Evolutionary conservation across 768 basidiomycete genomes (phyloP), one percentile per base, ranked within the genome.

Genomic region (Mycena polygramma): DNA sequence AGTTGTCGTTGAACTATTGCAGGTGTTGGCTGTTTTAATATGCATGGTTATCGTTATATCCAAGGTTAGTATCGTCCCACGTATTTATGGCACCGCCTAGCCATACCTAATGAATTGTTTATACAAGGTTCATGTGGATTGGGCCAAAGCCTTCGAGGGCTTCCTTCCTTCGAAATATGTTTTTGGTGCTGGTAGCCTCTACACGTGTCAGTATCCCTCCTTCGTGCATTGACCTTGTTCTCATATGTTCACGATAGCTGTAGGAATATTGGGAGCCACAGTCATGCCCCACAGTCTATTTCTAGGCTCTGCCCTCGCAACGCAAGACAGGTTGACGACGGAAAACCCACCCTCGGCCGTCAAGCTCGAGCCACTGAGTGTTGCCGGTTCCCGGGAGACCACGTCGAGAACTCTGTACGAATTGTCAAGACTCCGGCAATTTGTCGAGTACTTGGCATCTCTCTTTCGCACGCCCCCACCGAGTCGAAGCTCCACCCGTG

Each of bases 221-320:
- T n/a, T 24, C 51, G 54, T 61, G 49, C 30, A 10, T 74, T 54
- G 7, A 19, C 55, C 63, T 48, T 2, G 3, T 26, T 19, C 20
- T 43, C 19, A 70, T 51, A 5, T n/a, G 20, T 55, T 55, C 37
- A 51, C 19, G 20, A 14, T 43, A 73, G 72, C 72, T 37, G 88
- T 93, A 63, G 92, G 92, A 45, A 90, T 94, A 58, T 76, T 93
- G 1, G 92, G 93, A 37, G 94, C 95, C 1, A 98, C 95, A 4
- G 91, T 96, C 68, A 97, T 97, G 96, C 96, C 96, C 0, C 96
- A 97, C 79, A 92, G 92, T 68, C 84, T 98, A n/a, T 96, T 94
- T 83, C 85, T 98, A 19, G 96, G 96, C 7, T 95, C 94, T 4
- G 89, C 90, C 37, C 88, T 98, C 7, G 92, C 95, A 3, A 95